A percentile compares a stretch with the other conserved stretches of the same genome.
Evolutionary conservation across 345 rosid species (phyloP).

Genomic region (Mangifera indica): DNA sequence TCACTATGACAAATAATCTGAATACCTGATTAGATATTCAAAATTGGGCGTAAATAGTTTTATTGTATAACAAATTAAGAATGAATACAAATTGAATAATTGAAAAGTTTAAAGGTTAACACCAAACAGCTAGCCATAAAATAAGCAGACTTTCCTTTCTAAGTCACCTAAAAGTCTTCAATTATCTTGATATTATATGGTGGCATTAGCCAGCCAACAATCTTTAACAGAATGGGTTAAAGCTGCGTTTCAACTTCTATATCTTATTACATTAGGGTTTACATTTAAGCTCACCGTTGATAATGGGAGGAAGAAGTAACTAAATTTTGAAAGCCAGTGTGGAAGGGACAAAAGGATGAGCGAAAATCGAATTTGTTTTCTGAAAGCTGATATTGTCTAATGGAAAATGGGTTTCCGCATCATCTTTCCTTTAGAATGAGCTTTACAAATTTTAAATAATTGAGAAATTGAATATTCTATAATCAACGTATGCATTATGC

Average conservation of each 20-base stretch:
- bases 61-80: no score
- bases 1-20: no score
- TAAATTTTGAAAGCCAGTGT: background rate
- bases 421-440: conserved; percentile 15
- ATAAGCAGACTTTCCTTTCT: background rate
- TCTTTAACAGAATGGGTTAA: background rate
- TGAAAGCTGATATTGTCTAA: background rate
- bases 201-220: background rate
- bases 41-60: no score
- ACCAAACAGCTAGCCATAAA: background rate
- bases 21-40: no score
- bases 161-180: background rate
- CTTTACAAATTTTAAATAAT: no score
- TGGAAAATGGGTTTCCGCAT: conserved; percentile 21
- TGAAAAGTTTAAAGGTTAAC: background rate
- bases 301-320: conserved; percentile 14
- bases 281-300: no score
- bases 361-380: background rate
- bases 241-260: background rate
- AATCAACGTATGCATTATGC: no score
- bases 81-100: background rate
- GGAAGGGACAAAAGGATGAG: conserved; percentile 3
- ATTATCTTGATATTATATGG: background rate
- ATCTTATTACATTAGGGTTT: no score
- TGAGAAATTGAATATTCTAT: no score